phyloP scores from a whole-genome alignment of 192 early-diverging fungal species.

The Pilobolus umbonatus region DNA sequence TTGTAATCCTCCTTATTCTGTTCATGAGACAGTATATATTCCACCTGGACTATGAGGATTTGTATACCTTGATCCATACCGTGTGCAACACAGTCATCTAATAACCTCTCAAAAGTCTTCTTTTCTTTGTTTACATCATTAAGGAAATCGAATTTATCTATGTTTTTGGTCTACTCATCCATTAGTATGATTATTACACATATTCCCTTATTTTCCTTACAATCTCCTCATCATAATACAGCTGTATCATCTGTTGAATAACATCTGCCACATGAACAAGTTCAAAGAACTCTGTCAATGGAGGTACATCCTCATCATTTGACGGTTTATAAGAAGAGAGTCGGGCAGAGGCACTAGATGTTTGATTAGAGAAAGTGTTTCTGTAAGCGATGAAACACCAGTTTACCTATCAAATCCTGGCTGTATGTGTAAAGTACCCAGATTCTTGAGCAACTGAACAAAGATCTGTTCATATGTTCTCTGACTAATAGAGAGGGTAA shows the following conservation, averaged over 20 bases:
- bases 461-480: slow-evolving; percentile 77
- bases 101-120: slow-evolving; percentile 74
- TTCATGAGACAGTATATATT: slow-evolving; percentile 71
- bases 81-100: slow-evolving; percentile 87
- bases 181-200: too few relatives aligned
- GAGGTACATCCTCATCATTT: slow-evolving; percentile 45
- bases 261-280: slow-evolving; percentile 92
- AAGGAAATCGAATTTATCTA: slow-evolving; percentile 90
- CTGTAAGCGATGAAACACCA: background rate
- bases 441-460: slow-evolving; percentile 59
- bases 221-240: slow-evolving; percentile 89
- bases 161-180: slow-evolving; percentile 58
- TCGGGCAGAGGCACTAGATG: slow-evolving; percentile 41
- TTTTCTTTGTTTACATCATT: slow-evolving; percentile 91
- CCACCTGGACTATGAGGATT: slow-evolving; percentile 75
- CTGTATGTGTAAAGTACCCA: slow-evolving; percentile 72
- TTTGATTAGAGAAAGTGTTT: background rate
- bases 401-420: slow-evolving; percentile 56
- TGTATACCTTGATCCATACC: slow-evolving; percentile 93
- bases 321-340: slow-evolving; percentile 41
- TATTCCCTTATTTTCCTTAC: too few relatives aligned
- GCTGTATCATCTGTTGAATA: slow-evolving; percentile 90
- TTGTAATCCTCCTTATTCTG: slow-evolving; percentile 73
- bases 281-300: slow-evolving; percentile 83
- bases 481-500: slow-evolving; percentile 39